A percentile compares a stretch with the other conserved stretches of the same genome.
phyloP scores from a whole-genome alignment of 2,329 filamentous ascomycete genomes.

The Fusarium concolor region DNA sequence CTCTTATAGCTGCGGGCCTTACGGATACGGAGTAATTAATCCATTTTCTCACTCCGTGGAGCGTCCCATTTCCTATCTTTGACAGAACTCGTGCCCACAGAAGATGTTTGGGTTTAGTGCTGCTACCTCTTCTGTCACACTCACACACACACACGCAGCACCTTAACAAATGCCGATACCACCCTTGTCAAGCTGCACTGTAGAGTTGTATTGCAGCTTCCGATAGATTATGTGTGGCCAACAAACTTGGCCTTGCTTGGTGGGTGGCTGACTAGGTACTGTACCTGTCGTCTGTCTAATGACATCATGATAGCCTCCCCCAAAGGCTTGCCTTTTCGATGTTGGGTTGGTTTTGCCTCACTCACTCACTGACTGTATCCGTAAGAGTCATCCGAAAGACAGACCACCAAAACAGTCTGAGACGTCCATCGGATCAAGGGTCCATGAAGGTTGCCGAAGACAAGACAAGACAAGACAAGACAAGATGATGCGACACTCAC shows the following conservation, averaged over 20 bases:
- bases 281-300: constrained; percentile 14
- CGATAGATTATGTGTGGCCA: neutral
- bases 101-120: neutral
- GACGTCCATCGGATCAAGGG: constrained; percentile 31
- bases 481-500: neutral
- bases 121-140: neutral
- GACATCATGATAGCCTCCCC: constrained; percentile 24
- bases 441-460: neutral
- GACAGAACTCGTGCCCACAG: too few species aligned
- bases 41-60: constrained; percentile 8
- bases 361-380: too few species aligned
- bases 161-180: constrained; percentile 6
- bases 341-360: constrained; percentile 5
- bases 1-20: neutral
- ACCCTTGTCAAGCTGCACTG: constrained; percentile 11
- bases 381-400: neutral
- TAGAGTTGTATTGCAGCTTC: neutral
- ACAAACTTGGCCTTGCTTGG: neutral
- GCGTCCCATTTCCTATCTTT: neutral
- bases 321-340: neutral
- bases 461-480: neutral
- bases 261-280: neutral
- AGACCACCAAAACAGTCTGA: constrained; percentile 8
- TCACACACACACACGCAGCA: too few species aligned
- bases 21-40: neutral